Conservation (phyloP, 2,329 filamentous ascomycete species). For the Scytalidium sp. region DNA sequence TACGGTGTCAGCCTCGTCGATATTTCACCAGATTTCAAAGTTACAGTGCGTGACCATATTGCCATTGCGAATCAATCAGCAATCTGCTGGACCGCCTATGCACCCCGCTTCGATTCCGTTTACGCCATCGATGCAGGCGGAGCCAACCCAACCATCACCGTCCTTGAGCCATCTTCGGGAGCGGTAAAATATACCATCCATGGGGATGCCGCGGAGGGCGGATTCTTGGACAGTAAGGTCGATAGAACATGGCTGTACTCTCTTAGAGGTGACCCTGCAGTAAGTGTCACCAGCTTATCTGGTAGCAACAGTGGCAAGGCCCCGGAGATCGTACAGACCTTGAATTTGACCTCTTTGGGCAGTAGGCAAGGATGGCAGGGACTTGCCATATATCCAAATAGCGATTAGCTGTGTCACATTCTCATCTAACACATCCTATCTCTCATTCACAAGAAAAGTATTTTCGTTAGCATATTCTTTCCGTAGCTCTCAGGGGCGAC, state of each 20-base stretch:
- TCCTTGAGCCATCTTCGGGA: slow-evolving; percentile 9
- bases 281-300: slow-evolving; percentile 4
- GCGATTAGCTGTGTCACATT: too few species aligned
- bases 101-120: slow-evolving; percentile 5
- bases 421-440: too few species aligned
- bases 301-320: slow-evolving; percentile 2
- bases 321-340: slow-evolving; percentile 6
- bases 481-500: too few species aligned
- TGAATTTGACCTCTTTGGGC: slow-evolving; percentile 12
- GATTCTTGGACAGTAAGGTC: slow-evolving; percentile 10
- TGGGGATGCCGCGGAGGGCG: slow-evolving; percentile 2
- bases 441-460: too few species aligned
- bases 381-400: slow-evolving; percentile 11
- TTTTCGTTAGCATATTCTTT: too few species aligned
- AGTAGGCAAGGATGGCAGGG: slow-evolving; percentile 12
- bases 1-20: slow-evolving; percentile 11
- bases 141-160: slow-evolving; percentile 4
- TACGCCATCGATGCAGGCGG: slow-evolving; percentile 9
- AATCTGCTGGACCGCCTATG: slow-evolving; percentile 15
- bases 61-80: slow-evolving; percentile 7
- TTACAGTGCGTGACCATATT: slow-evolving; percentile 3
- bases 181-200: slow-evolving; percentile 3
- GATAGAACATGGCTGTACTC: slow-evolving; percentile 11
- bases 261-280: slow-evolving; percentile 3
- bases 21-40: slow-evolving; percentile 4